phyloP scores from a whole-genome alignment of 2,329 filamentous ascomycete species.

The Pseudogymnoascus sp. region DNA sequence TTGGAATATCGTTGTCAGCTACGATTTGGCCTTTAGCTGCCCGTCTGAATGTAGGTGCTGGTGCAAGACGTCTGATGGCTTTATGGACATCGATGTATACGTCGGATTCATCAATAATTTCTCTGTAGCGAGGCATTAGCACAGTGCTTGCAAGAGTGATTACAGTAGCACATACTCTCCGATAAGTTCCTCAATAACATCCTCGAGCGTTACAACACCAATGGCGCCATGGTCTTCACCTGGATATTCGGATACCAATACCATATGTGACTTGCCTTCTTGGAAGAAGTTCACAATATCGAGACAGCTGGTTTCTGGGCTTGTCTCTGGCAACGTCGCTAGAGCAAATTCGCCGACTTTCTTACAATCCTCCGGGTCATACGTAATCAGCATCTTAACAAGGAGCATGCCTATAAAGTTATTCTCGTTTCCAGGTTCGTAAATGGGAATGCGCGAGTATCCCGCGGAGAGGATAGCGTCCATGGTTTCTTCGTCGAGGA shows the following conservation, averaged over 20 bases:
- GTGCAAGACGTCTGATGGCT: constrained; percentile 81
- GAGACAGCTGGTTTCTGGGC: constrained; percentile 89
- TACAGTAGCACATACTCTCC: constrained; percentile 64
- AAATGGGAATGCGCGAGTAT: constrained; percentile 93
- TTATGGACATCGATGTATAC: constrained; percentile 98
- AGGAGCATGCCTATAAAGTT: constrained; percentile 98
- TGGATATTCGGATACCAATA: constrained; percentile 81
- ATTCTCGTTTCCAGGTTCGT: constrained; percentile 71
- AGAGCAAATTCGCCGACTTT: constrained; percentile 84
- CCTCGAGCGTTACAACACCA: constrained; percentile 91
- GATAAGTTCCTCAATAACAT: constrained; percentile 97
- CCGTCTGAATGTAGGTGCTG: constrained; percentile 41
- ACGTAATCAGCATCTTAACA: constrained; percentile 98
- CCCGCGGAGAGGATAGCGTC: constrained; percentile 87
- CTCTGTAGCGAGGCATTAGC: constrained; percentile 45
- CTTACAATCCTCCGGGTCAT: constrained; percentile 88
- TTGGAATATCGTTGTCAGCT: constrained; percentile 35
- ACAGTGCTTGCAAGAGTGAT: not conserved
- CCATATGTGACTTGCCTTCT: constrained; percentile 98
- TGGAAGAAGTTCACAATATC: constrained; percentile 99
- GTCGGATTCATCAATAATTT: constrained; percentile 98
- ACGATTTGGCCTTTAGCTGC: constrained; percentile 43
- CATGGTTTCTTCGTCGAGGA: constrained; percentile 91
- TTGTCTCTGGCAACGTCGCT: constrained; percentile 89
- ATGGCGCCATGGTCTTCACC: constrained; percentile 87